phyloP scores from a whole-genome alignment of 2,329 filamentous ascomycete species.

The Colletotrichum spinosum region DNA sequence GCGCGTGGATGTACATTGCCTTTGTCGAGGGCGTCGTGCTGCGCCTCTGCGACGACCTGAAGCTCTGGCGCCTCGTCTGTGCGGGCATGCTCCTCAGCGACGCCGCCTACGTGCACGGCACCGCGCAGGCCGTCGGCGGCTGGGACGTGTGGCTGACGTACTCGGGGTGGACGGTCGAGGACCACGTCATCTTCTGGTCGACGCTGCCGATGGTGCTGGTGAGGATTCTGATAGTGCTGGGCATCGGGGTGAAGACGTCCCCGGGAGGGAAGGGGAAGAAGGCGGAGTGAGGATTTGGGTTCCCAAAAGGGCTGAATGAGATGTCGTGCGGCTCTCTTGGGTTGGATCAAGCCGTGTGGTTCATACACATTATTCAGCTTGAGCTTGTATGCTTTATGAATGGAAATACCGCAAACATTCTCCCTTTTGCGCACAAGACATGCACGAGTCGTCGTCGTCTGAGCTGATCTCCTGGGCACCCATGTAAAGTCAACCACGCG shows the following conservation, averaged over 20 bases:
- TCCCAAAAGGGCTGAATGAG: not conserved
- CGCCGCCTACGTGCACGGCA: conserved; percentile 43
- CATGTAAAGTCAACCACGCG: too few species aligned
- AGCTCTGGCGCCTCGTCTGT: conserved; percentile 50
- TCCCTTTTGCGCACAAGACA: too few species aligned
- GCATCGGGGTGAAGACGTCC: conserved; percentile 41
- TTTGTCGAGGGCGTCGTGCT: conserved; percentile 51
- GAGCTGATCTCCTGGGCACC: too few species aligned
- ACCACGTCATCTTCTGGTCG: conserved; percentile 43
- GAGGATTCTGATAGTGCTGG: conserved; percentile 45
- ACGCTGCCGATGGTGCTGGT: conserved; percentile 45
- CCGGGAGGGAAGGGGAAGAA: not conserved
- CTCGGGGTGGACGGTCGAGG: conserved; percentile 45
- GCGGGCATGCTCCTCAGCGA: conserved; percentile 52
- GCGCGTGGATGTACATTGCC: conserved; percentile 50
- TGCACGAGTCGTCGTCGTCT: too few species aligned
- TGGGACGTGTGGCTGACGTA: conserved; percentile 43
- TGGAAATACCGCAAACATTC: too few species aligned
- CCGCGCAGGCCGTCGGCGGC: conserved; percentile 49
- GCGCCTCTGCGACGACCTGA: conserved; percentile 46
- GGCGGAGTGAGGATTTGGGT: not conserved
- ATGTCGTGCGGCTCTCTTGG: too few species aligned
- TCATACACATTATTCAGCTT: too few species aligned
- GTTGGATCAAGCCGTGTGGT: too few species aligned
- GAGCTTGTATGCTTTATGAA: too few species aligned